Conservation (phyloP, 768 basidiomycete genomes). For the Xanthoconium purpureum region DNA sequence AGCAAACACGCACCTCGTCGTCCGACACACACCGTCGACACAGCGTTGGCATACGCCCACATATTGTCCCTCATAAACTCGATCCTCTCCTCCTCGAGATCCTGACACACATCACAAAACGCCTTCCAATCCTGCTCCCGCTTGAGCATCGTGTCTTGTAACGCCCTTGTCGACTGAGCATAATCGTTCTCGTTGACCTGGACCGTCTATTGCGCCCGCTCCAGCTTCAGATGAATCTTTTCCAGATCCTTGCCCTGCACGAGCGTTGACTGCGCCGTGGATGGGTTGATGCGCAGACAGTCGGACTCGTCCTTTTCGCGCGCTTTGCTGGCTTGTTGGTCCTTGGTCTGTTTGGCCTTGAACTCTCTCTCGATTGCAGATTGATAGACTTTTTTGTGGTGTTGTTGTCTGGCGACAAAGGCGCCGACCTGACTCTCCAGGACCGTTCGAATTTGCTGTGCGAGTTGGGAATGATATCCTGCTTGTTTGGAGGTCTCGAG, state of each 20-base stretch:
- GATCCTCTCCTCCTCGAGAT: constrained; percentile 91
- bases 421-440: constrained; percentile 63
- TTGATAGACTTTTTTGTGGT: constrained; percentile 74
- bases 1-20: constrained; percentile 73
- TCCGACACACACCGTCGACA: constrained; percentile 96
- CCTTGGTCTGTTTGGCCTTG: constrained; percentile 85
- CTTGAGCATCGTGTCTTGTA: constrained; percentile 74
- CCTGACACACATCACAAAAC: constrained; percentile 94
- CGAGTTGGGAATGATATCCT: constrained; percentile 65
- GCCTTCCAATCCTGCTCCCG: constrained; percentile 95
- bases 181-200: constrained; percentile 91
- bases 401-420: constrained; percentile 62
- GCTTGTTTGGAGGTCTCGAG: constrained; percentile 84
- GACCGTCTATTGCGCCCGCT: constrained; percentile 85
- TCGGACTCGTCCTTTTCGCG: constrained; percentile 92
- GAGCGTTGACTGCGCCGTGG: constrained; percentile 86
- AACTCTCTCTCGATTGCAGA: constrained; percentile 82
- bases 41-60: constrained; percentile 94
- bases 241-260: constrained; percentile 94
- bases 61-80: constrained; percentile 93
- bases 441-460: constrained; percentile 70
- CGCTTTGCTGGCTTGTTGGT: constrained; percentile 81
- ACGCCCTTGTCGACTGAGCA: constrained; percentile 74
- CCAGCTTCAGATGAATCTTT: constrained; percentile 81
- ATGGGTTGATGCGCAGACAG: constrained; percentile 89